Evolutionary conservation across 768 basidiomycete species (phyloP), one percentile per base, ranked within the genome.

Genomic region (Boletus rubropictus): DNA sequence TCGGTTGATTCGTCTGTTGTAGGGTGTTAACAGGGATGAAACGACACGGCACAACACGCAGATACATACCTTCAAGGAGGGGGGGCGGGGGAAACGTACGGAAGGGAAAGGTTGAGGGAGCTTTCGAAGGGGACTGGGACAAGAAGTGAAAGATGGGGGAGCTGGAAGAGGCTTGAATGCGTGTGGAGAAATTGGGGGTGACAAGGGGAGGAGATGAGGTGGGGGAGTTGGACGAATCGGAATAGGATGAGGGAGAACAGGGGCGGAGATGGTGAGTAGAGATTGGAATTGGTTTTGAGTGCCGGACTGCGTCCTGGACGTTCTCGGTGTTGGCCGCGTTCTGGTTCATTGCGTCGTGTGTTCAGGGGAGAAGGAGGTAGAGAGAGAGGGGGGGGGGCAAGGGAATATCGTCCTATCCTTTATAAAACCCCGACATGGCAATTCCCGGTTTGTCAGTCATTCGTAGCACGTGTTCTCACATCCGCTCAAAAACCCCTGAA

Each of bases 71-170:
- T 74, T 87, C 84, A 48, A 77, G 71, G 14, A 84, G 73, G 18
- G 80, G 76, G 7, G 76, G 60, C 8, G 77, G 69, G 1, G 78
- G 72, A 53, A 70, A 69, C 3, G 64, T 62, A 4, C 78, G 77
- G 71, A 82, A 83, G 18, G 84, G 83, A 59, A 83, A 82, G 7
- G 80, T 78, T 4, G 72, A 63, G 12, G 70, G 66, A 0, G 72
- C 56, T 56, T 79, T 81, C 12, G 80, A 38, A 9, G 84, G 80
- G 3, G 81, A 78, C 53, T 83, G 80, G 41, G 63, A 64, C 34
- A 87, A 62, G 65, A 85, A 83, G 62, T 84, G 82, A 41, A 89
- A 66, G 44, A 88, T 82, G 38, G 87, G 87, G 4, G 86, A 86
- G 5, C 73, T 76, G 6, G 84, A 78, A 4, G 82, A 80, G 9